These are phyloP conservation scores for Hypoxylon sp. DNA, from an alignment of 2,329 filamentous ascomycete genomes.

Conservation along the genomic window DNA sequence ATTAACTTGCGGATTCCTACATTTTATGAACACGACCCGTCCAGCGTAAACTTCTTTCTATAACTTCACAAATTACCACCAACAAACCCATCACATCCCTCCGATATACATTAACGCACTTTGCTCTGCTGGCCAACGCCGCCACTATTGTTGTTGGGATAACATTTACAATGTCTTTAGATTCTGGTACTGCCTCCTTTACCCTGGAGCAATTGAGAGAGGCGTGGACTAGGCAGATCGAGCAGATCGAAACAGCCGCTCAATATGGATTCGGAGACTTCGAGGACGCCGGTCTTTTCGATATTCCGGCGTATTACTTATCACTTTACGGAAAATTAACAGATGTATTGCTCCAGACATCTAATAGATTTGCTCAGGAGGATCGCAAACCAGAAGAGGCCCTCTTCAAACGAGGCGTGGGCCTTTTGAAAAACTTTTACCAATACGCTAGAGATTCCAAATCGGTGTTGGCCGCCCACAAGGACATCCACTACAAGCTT, in stretches of 20 bases:
- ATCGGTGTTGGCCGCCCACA: background rate
- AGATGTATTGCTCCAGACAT: background rate
- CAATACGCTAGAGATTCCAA: background rate
- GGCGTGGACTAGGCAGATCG: conserved; percentile 4
- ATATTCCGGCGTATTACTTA: conserved; percentile 1
- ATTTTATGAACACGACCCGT: conserved; percentile 15
- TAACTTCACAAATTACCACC: background rate
- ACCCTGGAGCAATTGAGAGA: background rate
- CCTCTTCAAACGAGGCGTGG: conserved; percentile 13
- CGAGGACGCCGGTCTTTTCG: background rate
- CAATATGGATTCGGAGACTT: conserved; percentile 11
- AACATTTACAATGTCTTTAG: background rate
- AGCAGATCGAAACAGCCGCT: conserved; percentile 4
- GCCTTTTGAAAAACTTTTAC: background rate
- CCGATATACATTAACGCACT: background rate
- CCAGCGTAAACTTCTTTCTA: background rate
- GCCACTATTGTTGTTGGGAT: background rate
- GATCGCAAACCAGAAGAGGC: background rate
- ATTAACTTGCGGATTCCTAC: background rate
- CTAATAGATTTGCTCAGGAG: background rate
- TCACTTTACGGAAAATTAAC: background rate
- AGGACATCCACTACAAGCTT: conserved; percentile 15
- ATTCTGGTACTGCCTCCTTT: background rate
- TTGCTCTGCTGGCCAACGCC: background rate
- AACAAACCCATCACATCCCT: background rate